Evolutionary conservation across 2,329 filamentous ascomycete species (phyloP).

Genomic region (Aspergillus versicolor): DNA sequence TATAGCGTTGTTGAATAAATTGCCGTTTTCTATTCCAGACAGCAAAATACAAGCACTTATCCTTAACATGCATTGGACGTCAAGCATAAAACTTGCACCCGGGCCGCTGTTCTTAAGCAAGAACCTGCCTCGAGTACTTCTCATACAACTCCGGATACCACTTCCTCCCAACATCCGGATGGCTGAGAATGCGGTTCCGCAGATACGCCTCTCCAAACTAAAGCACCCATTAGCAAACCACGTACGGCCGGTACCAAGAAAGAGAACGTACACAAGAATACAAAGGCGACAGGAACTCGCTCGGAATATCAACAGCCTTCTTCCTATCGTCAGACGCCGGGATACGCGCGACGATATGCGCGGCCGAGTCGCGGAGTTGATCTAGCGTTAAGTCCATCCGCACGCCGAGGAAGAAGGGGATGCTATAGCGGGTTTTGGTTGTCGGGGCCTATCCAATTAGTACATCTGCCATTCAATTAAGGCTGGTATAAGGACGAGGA

Average conservation of each 20-base stretch:
- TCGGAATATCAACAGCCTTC: constrained; percentile 37
- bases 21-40: no score
- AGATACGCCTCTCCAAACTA: constrained; percentile 39
- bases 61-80: no score
- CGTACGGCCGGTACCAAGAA: neutral
- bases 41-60: no score
- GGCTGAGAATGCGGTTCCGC: constrained; percentile 37
- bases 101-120: neutral
- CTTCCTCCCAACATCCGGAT: constrained; percentile 35
- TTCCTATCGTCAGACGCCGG: constrained; percentile 31
- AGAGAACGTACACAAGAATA: constrained; percentile 33
- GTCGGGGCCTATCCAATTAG: constrained; percentile 36
- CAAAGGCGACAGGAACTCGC: constrained; percentile 36
- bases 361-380: constrained; percentile 30
- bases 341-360: constrained; percentile 31
- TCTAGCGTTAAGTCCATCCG: constrained; percentile 52
- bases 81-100: no score
- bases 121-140: constrained; percentile 4
- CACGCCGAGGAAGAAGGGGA: constrained; percentile 59
- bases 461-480: no score
- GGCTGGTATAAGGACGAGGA: no score
- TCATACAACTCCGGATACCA: constrained; percentile 37
- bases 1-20: no score
- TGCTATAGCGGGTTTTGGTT: constrained; percentile 39
- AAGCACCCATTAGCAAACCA: neutral